These are phyloP conservation scores for Kwoniella shivajii DNA, from an alignment of 1,284 basidiomycete species.

Conservation along the genomic window DNA sequence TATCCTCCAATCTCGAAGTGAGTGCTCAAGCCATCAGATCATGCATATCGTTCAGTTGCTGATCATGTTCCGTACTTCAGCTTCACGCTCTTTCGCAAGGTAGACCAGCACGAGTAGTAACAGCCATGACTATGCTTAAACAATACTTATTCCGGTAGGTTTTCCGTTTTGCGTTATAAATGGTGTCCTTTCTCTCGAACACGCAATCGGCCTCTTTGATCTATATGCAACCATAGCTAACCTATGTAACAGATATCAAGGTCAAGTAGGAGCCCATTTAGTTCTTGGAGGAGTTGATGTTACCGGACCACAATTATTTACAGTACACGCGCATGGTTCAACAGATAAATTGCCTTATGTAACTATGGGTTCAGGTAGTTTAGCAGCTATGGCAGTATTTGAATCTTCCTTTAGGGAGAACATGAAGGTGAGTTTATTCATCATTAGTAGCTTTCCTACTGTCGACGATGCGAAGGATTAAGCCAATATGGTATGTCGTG, in stretches of 20 bases:
- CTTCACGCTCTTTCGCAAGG: slow-evolving; percentile 83
- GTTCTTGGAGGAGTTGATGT: slow-evolving; percentile 95
- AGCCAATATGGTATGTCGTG: background rate
- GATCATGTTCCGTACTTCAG: slow-evolving; percentile 30
- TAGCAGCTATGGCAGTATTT: slow-evolving; percentile 98
- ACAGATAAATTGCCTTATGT: slow-evolving; percentile 99
- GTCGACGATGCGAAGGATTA: too few species aligned
- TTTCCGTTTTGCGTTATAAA: background rate
- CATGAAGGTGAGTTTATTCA: slow-evolving; percentile 66
- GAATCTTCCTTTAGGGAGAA: slow-evolving; percentile 83
- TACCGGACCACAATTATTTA: slow-evolving; percentile 93
- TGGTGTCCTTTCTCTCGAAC: too few species aligned
- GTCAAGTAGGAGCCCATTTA: slow-evolving; percentile 90
- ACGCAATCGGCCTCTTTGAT: background rate
- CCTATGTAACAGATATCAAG: slow-evolving; percentile 76
- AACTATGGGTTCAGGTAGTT: slow-evolving; percentile 94
- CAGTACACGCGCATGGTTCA: slow-evolving; percentile 93
- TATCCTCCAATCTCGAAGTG: slow-evolving; percentile 85
- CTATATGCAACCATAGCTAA: background rate
- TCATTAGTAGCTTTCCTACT: background rate
- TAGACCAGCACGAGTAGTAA: slow-evolving; percentile 84
- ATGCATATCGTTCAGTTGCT: too few species aligned
- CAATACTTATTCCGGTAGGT: slow-evolving; percentile 78
- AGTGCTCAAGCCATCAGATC: too few species aligned
- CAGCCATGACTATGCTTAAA: slow-evolving; percentile 97